Evolutionary conservation across 2,329 filamentous ascomycete species (phyloP).

Genomic region (Endoconidiophora polonica): DNA sequence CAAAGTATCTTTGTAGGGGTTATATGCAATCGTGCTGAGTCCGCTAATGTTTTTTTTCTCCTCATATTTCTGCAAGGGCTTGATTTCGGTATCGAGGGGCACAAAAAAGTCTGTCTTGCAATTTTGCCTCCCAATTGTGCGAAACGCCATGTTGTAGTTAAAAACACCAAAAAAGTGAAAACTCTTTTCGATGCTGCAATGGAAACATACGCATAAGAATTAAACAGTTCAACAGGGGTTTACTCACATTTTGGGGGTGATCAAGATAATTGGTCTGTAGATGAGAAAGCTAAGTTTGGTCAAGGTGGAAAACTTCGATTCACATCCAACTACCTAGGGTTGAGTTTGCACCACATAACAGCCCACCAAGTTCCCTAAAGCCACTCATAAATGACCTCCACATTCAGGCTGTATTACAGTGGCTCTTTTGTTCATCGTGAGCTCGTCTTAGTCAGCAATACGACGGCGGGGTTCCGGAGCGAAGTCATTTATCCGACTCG

Average conservation of each 20-base stretch:
- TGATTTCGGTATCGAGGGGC: neutral
- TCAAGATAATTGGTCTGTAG: constrained; percentile 1
- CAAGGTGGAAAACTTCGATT: constrained; percentile 12
- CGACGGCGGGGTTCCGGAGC: neutral
- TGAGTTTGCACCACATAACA: constrained; percentile 5
- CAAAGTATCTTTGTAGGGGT: neutral
- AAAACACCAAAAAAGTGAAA: neutral
- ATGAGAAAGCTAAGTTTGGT: constrained; percentile 12
- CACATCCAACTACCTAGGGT: constrained; percentile 10
- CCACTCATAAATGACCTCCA: constrained; percentile 7
- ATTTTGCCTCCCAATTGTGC: constrained; percentile 3
- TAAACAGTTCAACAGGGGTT: neutral
- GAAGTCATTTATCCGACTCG: neutral
- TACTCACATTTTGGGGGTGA: constrained; percentile 2
- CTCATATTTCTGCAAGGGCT: constrained; percentile 4
- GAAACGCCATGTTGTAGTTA: neutral
- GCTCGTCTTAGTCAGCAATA: constrained; percentile 3
- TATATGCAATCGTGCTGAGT: neutral
- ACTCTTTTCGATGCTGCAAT: neutral
- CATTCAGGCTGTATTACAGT: constrained; percentile 10
- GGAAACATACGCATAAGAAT: neutral
- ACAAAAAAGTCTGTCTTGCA: neutral
- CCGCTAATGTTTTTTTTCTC: neutral
- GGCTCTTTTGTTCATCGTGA: neutral
- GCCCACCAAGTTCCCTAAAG: constrained; percentile 1